Evolutionary conservation across 176 grass and related monocot genomes (phyloP).

Genomic region (Avena sativa): DNA sequence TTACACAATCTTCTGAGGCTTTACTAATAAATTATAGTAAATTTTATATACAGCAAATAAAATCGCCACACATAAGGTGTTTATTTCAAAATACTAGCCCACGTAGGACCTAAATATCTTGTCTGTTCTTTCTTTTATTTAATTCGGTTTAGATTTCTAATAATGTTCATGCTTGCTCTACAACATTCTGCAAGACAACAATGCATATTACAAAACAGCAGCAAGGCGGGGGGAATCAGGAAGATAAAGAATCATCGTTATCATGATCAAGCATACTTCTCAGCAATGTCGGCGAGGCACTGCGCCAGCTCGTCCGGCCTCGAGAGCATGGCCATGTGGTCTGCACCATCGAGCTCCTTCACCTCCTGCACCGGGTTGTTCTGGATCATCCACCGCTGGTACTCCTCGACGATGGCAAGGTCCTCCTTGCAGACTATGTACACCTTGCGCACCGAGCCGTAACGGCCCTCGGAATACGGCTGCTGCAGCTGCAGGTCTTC

Average conservation of each 20-base stretch:
- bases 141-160: neutral
- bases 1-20: too few species aligned
- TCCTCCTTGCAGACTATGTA: slow-evolving; percentile 70
- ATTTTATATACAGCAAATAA: too few species aligned
- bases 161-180: neutral
- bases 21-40: too few species aligned
- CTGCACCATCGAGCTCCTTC: slow-evolving; percentile 51
- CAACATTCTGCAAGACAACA: neutral
- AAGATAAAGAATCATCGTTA: neutral
- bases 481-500: slow-evolving; percentile 47
- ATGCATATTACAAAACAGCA: neutral
- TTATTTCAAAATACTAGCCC: too few species aligned
- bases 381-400: slow-evolving; percentile 67
- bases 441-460: slow-evolving; percentile 66
- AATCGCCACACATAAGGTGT: too few species aligned
- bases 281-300: slow-evolving; percentile 52
- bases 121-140: neutral
- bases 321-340: slow-evolving; percentile 79
- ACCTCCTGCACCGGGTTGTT: slow-evolving; percentile 60
- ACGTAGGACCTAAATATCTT: neutral
- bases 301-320: slow-evolving; percentile 41
- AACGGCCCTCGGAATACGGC: slow-evolving; percentile 41
- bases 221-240: neutral
- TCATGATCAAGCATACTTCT: slow-evolving; percentile 23
- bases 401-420: slow-evolving; percentile 23